Evolutionary conservation across 2,329 filamentous ascomycete genomes (phyloP).

Genomic region (Talaromyces funiculosus): DNA sequence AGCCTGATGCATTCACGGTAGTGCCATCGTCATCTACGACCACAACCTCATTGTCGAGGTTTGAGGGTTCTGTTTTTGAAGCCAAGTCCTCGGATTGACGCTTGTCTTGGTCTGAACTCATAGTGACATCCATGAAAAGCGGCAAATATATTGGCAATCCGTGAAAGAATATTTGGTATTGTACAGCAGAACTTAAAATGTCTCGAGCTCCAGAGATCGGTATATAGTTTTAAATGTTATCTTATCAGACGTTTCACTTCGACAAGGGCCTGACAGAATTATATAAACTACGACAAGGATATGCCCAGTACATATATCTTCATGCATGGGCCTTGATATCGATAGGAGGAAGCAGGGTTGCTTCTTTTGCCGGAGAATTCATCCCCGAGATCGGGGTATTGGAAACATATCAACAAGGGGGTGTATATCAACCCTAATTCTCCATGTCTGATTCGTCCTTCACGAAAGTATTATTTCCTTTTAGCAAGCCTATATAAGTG

Average conservation of each 20-base stretch:
- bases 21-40: slow-evolving; percentile 7
- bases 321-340: background rate
- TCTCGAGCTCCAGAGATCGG: too few species aligned
- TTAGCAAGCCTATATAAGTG: background rate
- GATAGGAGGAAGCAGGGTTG: background rate
- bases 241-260: background rate
- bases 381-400: too few species aligned
- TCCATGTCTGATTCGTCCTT: background rate
- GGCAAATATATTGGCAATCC: background rate
- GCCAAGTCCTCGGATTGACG: background rate
- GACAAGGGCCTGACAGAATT: background rate
- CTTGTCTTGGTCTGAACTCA: background rate
- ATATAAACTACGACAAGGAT: background rate
- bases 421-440: background rate
- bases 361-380: too few species aligned
- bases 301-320: background rate
- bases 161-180: background rate
- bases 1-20: slow-evolving; percentile 13
- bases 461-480: background rate
- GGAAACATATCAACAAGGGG: too few species aligned
- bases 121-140: background rate
- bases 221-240: background rate
- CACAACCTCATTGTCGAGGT: slow-evolving; percentile 12
- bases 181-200: too few species aligned
- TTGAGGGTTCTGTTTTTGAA: background rate